These are phyloP conservation scores for Pleomassaria siparia DNA, from an alignment of 2,329 filamentous ascomycete species.

Conservation along the genomic window DNA sequence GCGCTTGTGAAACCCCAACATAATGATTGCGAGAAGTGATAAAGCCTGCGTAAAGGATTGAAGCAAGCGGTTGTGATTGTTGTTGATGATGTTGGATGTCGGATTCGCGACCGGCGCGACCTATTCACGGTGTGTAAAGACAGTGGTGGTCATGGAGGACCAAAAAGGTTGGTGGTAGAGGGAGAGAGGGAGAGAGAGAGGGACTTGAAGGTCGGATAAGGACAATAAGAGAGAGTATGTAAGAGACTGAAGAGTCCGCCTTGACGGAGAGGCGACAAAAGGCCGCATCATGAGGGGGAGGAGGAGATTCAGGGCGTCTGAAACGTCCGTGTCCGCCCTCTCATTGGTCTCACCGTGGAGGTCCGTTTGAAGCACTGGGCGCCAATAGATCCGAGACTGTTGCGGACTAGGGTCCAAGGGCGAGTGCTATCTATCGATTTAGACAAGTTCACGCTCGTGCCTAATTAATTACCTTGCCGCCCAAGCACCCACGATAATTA, in stretches of 20 bases:
- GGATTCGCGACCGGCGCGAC: conserved; percentile 31
- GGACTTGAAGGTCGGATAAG: conserved; percentile 29
- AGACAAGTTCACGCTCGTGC: neutral
- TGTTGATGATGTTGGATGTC: conserved; percentile 8
- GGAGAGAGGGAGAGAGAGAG: conserved; percentile 38
- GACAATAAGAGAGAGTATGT: conserved; percentile 32
- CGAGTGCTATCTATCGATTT: neutral
- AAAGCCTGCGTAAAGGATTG: conserved; percentile 4
- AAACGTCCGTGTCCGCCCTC: conserved; percentile 16
- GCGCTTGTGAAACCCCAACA: conserved; percentile 49
- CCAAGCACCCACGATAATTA: neutral
- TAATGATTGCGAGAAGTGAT: conserved; percentile 14
- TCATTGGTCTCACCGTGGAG: conserved; percentile 3
- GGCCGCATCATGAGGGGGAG: conserved; percentile 14
- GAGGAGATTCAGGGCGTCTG: conserved; percentile 6
- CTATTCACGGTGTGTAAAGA: conserved; percentile 22
- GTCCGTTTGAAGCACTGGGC: conserved; percentile 9
- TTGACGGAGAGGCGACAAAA: conserved; percentile 19
- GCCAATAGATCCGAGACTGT: conserved; percentile 5
- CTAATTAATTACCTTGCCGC: neutral
- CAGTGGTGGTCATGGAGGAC: conserved; percentile 31
- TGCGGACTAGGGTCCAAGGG: neutral
- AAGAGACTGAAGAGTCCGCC: conserved; percentile 36
- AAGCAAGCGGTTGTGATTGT: neutral
- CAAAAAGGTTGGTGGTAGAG: conserved; percentile 19